These are phyloP conservation scores for Ambrosiella xylebori DNA, from an alignment of 2,329 filamentous ascomycete genomes.

Conservation along the genomic window DNA sequence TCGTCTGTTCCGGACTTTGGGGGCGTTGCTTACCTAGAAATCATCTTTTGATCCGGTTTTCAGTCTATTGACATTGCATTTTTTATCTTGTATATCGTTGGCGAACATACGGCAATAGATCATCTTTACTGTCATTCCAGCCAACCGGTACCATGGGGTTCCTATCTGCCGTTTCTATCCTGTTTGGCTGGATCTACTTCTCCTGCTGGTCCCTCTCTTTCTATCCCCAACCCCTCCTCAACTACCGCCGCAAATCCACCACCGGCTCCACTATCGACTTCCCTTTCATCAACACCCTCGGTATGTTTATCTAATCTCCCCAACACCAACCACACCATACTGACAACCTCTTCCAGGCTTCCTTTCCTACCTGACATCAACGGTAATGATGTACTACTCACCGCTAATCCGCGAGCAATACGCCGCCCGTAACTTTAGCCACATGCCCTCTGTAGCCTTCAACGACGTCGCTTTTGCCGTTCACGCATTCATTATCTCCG, in stretches of 20 bases:
- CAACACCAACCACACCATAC: neutral
- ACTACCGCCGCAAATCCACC: slow-evolving; percentile 60
- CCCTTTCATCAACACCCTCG: slow-evolving; percentile 53
- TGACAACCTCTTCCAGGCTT: slow-evolving; percentile 35
- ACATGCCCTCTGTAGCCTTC: slow-evolving; percentile 66
- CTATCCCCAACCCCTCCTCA: slow-evolving; percentile 77
- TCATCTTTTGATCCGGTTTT: too few species aligned
- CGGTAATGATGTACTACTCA: slow-evolving; percentile 60
- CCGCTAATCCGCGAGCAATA: slow-evolving; percentile 65
- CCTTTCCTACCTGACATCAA: slow-evolving; percentile 58
- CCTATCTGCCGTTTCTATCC: slow-evolving; percentile 26
- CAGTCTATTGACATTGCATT: too few species aligned
- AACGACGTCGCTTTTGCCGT: slow-evolving; percentile 83
- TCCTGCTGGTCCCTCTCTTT: slow-evolving; percentile 74
- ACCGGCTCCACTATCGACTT: slow-evolving; percentile 78
- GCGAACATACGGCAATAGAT: neutral
- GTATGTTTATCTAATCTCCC: slow-evolving; percentile 19
- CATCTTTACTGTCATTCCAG: too few species aligned
- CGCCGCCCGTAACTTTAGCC: slow-evolving; percentile 56
- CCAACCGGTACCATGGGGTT: neutral
- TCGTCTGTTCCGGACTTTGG: too few species aligned
- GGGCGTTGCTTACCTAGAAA: too few species aligned
- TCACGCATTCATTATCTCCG: slow-evolving; percentile 58
- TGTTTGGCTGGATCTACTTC: slow-evolving; percentile 63
- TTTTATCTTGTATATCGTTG: neutral